These are phyloP conservation scores for Lactarius tabidus DNA, from an alignment of 768 basidiomycete species.

Conservation along the genomic window DNA sequence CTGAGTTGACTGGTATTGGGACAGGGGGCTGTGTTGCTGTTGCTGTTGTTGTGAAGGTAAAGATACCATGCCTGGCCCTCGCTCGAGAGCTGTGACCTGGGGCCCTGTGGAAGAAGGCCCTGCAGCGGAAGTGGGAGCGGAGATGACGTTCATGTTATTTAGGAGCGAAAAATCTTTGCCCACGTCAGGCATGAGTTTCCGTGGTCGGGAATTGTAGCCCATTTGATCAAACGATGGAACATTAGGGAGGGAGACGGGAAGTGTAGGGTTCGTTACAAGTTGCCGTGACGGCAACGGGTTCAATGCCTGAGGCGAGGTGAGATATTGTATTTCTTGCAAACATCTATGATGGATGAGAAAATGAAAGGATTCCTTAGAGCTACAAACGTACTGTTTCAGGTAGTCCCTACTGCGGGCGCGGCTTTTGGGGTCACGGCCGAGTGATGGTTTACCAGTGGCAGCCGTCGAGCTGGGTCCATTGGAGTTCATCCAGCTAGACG, in stretches of 20 bases:
- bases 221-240: constrained; percentile 71
- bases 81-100: constrained; percentile 47
- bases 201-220: constrained; percentile 72
- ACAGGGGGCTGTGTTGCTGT: constrained; percentile 25
- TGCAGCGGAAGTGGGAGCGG: constrained; percentile 43
- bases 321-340: constrained; percentile 95
- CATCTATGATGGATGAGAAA: constrained; percentile 52
- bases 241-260: constrained; percentile 64
- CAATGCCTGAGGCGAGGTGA: constrained; percentile 95
- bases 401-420: constrained; percentile 93
- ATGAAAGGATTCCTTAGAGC: constrained; percentile 79
- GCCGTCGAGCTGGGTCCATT: constrained; percentile 41
- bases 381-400: constrained; percentile 88
- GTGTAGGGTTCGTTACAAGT: constrained; percentile 59
- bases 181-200: constrained; percentile 74
- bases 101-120: constrained; percentile 44
- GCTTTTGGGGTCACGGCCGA: constrained; percentile 91
- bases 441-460: constrained; percentile 59
- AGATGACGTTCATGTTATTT: constrained; percentile 54
- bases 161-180: constrained; percentile 64
- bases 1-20: constrained; percentile 28
- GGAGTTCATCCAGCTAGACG: constrained; percentile 44
- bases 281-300: constrained; percentile 92
- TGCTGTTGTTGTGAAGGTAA: constrained; percentile 30
- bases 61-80: constrained; percentile 33